A percentile compares a stretch with the other conserved stretches of the same genome.
These are phyloP conservation scores for Melocanna baccifera DNA, from an alignment of 176 grass and related monocot species.

Conservation along the genomic window DNA sequence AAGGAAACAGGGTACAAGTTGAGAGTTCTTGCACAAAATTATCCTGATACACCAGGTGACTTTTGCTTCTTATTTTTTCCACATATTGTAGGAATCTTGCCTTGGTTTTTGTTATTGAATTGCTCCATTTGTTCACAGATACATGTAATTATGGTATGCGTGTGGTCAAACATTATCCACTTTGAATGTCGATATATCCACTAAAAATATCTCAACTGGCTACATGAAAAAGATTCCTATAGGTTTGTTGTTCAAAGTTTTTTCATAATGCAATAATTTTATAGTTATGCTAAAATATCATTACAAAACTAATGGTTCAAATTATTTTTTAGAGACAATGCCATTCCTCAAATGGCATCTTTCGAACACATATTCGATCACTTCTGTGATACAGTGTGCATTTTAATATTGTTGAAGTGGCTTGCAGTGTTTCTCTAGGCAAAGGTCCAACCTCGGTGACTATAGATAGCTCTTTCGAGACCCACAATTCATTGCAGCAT, in stretches of 20 bases:
- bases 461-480: background rate
- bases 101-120: constrained; percentile 3
- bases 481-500: background rate
- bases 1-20: constrained; percentile 92
- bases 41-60: constrained; percentile 88
- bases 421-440: background rate
- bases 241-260: background rate
- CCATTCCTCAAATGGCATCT: background rate
- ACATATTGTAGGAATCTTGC: background rate
- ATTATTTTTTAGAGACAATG: background rate
- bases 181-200: background rate
- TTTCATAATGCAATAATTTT: background rate
- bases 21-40: constrained; percentile 95
- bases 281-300: background rate
- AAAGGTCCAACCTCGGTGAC: background rate
- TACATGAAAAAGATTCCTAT: background rate
- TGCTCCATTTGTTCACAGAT: background rate
- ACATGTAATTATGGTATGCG: background rate
- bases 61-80: background rate
- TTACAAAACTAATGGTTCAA: background rate
- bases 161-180: background rate
- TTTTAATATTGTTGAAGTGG: background rate
- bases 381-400: background rate
- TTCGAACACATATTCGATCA: background rate
- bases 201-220: background rate